Evolutionary conservation across 768 basidiomycete species (phyloP), one percentile per base, ranked within the genome.

Genomic region (Coprinopsis strossmayeri): DNA sequence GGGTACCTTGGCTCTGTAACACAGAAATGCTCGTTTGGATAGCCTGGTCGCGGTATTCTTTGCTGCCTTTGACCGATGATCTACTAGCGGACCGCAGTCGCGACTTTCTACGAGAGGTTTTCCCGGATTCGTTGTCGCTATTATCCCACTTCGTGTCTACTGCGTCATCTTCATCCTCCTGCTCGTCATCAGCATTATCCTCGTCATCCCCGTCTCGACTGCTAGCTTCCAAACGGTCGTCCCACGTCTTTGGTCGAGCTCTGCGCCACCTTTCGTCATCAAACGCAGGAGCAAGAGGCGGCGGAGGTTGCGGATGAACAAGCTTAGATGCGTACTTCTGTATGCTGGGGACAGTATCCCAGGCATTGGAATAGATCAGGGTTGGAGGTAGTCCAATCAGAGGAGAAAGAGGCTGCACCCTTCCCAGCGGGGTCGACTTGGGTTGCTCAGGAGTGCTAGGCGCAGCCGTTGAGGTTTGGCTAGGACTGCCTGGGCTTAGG

Each of bases 181-280:
- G 72, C 28, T 82, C 80, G 17, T 79, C 79, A 38, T 85, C 82
- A 3, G 75, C 76, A 49, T 86, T 82, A 54, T 86, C 86, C 56
- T 89, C 88, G 51, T 85, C 81, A 56, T 91, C 90, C 3, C 84
- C 90, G 61, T 91, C 89, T 51, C 80, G 77, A 59, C 90, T 91
- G 56, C 77, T 82, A 12, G 72, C 81, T 56, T 89, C 88, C 18
- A 68, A 65, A 53, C 68, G 69, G 20, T 80, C 78, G 40, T 78
- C 76, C 74, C 76, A 78, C 48, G 61, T 76, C 51, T 65, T 67
- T 50, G 60, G 58, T 18, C 63, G 61, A 23, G 54, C 55, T 49
- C 66, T 64, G 34, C 63, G 64, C 57, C 71, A 66, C 4, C 59
- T 67, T 55, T 70, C 68, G 32, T 72, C 73, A 44, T 75, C 76